These are phyloP conservation scores for Thuja plicata DNA, from an alignment of 83 land plant species.

Conservation along the genomic window DNA sequence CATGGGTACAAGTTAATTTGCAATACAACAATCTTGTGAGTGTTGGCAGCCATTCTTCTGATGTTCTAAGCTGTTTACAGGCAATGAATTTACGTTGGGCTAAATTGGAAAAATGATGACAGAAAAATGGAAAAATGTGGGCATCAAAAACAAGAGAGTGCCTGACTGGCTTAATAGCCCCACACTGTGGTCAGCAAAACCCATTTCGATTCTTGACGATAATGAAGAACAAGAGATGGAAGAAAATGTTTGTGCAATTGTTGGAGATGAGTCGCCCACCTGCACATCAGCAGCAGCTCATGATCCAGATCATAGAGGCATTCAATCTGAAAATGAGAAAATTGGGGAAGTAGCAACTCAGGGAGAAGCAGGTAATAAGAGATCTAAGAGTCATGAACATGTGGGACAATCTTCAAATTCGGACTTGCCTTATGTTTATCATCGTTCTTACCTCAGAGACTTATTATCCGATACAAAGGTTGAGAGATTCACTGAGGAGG, in stretches of 20 bases:
- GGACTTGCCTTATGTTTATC: background rate
- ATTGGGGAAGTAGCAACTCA: background rate
- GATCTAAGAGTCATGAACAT: background rate
- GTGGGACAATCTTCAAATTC: background rate
- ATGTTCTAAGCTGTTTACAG: background rate
- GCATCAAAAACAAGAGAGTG: background rate
- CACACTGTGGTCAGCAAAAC: background rate
- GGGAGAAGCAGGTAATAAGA: background rate
- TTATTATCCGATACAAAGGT: background rate
- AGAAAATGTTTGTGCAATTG: background rate
- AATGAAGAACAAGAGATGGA: background rate
- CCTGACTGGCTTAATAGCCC: slow-evolving; percentile 16
- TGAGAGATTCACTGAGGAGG: slow-evolving; percentile 4
- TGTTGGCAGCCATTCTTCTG: background rate
- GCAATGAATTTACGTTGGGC: background rate
- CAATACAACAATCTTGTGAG: background rate
- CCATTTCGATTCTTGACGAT: background rate
- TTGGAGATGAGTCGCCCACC: background rate
- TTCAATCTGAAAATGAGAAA: background rate
- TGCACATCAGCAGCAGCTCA: background rate
- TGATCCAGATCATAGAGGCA: background rate
- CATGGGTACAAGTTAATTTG: background rate
- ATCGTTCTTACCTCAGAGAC: background rate
- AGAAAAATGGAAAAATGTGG: background rate
- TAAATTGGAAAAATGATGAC: slow-evolving; percentile 5